Base-by-base conservation (phyloP, 805 yeast species). In the Jamesozyma spencerorum region DNA sequence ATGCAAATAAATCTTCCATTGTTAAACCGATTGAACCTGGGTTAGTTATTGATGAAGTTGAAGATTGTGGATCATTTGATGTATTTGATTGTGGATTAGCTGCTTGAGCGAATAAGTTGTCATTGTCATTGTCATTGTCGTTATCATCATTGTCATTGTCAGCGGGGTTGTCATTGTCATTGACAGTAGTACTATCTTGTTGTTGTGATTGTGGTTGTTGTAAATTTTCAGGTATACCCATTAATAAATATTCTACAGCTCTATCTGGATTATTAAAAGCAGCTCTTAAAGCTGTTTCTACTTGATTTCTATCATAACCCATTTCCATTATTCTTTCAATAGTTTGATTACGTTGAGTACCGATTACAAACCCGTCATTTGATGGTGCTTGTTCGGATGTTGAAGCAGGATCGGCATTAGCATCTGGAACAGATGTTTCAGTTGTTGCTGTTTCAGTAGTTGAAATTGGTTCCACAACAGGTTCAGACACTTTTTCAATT, bases 181-280 rank as follows among this genome's bases (percentile, higher is more conserved):
- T 48, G 14, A 54, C 51, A 22, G 54, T 8, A 7, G 27, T 5
- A 4, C 22, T 18, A 8, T 13, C 7, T 15, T 30, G 26, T 18
- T 22, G 43, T 14, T 38, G 54, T 17, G 53, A 44, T n/a, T n/a
- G n/a, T 47, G 63, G 72, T 15, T 33, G 40, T 22, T 35, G 58
- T 47, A 74, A 61, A 24, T 67, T 60, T 53, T 81, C 90, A 18
- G 96, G 95, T 34, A 90, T 75, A 2, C 97, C 97, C 36, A 88
- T 85, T 48, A 92, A 68, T 38, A 92, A 70, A 60, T 90, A 88
- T 60, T 92, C 98, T 12, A 92, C 97, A 0, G 98, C 98, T 54
- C 98, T 79, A 60, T 90, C 97, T 17, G 98, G 97, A 64, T 92
- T 88, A 66, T 90, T 90, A 68, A 79, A 92, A 1, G 98, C 97